These are phyloP conservation scores for Funneliformis caledonium DNA, from an alignment of 371 early-diverging fungal species.

Conservation along the genomic window DNA sequence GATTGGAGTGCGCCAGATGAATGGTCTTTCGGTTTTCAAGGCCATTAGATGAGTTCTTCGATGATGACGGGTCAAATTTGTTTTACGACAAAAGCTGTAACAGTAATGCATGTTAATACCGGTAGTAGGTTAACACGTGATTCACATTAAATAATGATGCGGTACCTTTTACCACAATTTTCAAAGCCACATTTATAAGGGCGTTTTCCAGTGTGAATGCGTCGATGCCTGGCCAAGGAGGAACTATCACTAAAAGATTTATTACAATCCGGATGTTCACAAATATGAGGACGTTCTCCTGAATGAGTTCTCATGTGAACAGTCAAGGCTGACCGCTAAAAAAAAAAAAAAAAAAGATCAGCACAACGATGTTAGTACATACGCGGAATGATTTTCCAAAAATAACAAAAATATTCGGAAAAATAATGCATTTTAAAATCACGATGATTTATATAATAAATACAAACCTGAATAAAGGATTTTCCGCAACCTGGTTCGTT, in stretches of 20 bases:
- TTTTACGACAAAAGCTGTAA: constrained; percentile 65
- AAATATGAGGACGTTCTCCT: constrained; percentile 78
- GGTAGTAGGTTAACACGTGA: not conserved
- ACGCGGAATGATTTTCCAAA: too few species aligned
- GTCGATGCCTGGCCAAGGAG: constrained; percentile 56
- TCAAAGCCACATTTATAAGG: constrained; percentile 68
- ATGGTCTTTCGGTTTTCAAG: constrained; percentile 33
- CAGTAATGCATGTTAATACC: constrained; percentile 9
- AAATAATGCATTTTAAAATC: not conserved
- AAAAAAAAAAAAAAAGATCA: not conserved
- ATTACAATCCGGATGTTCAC: constrained; percentile 61
- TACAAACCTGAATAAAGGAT: constrained; percentile 65
- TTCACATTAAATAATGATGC: not conserved
- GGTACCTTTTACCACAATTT: constrained; percentile 61
- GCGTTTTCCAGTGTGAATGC: constrained; percentile 75
- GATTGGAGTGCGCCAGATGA: constrained; percentile 27
- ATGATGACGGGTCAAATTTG: constrained; percentile 68
- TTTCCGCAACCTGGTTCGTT: constrained; percentile 68
- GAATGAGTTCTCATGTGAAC: constrained; percentile 82
- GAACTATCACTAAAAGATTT: constrained; percentile 68
- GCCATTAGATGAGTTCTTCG: constrained; percentile 49
- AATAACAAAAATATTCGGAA: not conserved
- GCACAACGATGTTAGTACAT: too few species aligned
- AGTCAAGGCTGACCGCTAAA: constrained; percentile 71
- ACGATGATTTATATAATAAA: not conserved